Conservation (phyloP, 805 yeast species). For the Deakozyma indianensis region DNA sequence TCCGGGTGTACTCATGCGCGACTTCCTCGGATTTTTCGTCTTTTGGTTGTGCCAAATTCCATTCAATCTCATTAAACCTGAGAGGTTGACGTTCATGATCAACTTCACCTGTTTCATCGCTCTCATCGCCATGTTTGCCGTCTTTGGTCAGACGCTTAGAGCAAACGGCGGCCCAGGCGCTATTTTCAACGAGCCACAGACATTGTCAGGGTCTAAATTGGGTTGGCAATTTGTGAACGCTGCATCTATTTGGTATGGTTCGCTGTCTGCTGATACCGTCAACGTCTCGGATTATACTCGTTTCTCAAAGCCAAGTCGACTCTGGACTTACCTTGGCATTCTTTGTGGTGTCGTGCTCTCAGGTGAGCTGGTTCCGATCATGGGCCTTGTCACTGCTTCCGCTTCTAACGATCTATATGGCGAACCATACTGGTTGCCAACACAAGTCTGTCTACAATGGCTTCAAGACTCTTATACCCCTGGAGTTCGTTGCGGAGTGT, state of each 20-base stretch:
- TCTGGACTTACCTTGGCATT: slow-evolving; percentile 12
- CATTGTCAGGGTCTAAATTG: background rate
- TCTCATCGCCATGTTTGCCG: slow-evolving; percentile 1
- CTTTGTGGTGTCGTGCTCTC: slow-evolving; percentile 18
- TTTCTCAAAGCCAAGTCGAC: slow-evolving; percentile 18
- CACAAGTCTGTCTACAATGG: slow-evolving; percentile 21
- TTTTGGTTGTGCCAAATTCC: background rate
- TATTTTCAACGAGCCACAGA: background rate
- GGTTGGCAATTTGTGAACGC: slow-evolving; percentile 30
- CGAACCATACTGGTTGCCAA: slow-evolving; percentile 24
- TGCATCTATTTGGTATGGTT: slow-evolving; percentile 27
- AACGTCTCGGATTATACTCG: slow-evolving; percentile 29
- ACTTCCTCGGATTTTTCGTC: background rate
- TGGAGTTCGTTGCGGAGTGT: slow-evolving; percentile 19
- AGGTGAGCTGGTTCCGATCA: slow-evolving; percentile 28
- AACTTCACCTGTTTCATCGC: background rate
- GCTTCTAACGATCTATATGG: slow-evolving; percentile 24
- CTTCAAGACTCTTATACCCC: slow-evolving; percentile 19
- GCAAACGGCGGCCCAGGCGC: background rate
- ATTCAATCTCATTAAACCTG: slow-evolving; percentile 1
- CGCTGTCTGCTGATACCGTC: slow-evolving; percentile 25
- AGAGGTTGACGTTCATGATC: background rate
- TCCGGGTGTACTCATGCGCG: background rate
- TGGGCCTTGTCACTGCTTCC: slow-evolving; percentile 30
- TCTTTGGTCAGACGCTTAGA: background rate